Percentiles rank a stretch among this genome's conserved stretches.
phyloP scores from a whole-genome alignment of 1,284 basidiomycete genomes.

The Heterobasidion annosum region DNA sequence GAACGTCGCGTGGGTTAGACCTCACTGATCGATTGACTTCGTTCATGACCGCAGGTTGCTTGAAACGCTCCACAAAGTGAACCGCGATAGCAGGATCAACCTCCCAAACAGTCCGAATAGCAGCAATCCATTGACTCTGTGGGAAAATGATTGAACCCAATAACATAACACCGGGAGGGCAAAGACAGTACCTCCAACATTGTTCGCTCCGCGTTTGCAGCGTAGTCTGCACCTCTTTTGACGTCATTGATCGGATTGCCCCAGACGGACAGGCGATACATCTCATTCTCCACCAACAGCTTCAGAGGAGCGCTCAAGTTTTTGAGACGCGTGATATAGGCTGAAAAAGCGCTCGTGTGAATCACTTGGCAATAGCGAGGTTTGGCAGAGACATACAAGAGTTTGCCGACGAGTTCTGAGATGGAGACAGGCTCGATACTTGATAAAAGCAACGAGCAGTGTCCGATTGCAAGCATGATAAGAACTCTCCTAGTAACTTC shows the following conservation, averaged over 20 bases:
- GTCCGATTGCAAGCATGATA: constrained; percentile 72
- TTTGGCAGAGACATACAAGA: constrained; percentile 28
- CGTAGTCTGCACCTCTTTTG: constrained; percentile 56
- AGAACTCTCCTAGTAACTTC: constrained; percentile 79
- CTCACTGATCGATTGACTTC: constrained; percentile 77
- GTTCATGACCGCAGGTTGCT: constrained; percentile 45
- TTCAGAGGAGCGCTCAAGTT: constrained; percentile 68
- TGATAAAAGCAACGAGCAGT: constrained; percentile 52
- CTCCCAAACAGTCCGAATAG: constrained; percentile 77
- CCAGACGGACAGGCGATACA: constrained; percentile 85
- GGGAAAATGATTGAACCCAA: constrained; percentile 8
- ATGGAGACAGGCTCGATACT: constrained; percentile 63
- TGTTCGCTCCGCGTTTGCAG: constrained; percentile 46
- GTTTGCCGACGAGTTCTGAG: constrained; percentile 34
- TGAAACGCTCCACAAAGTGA: constrained; percentile 83
- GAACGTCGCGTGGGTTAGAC: constrained; percentile 60
- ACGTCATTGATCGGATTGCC: constrained; percentile 77
- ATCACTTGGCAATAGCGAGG: neutral
- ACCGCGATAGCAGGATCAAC: constrained; percentile 79
- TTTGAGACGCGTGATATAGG: constrained; percentile 31
- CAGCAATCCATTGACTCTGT: constrained; percentile 61
- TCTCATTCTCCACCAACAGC: constrained; percentile 86
- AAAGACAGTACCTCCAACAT: constrained; percentile 44
- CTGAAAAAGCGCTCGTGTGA: neutral
- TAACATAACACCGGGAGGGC: neutral